These are phyloP conservation scores for Galerina sulciceps DNA, from an alignment of 768 basidiomycete genomes.

Conservation along the genomic window DNA sequence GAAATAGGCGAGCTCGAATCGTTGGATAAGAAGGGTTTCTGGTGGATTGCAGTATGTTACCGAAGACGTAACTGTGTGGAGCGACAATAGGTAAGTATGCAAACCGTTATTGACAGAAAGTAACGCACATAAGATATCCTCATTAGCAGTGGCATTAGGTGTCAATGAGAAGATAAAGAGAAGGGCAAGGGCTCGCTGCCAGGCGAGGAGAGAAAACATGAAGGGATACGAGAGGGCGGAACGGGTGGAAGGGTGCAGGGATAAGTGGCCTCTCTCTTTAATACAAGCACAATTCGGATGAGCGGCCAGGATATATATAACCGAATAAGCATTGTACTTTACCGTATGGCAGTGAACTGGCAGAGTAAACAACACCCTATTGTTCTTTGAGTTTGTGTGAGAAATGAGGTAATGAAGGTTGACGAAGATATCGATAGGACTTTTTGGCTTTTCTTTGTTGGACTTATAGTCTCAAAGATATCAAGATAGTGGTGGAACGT, in stretches of 20 bases:
- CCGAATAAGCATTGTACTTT: constrained; percentile 23
- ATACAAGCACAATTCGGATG: constrained; percentile 1
- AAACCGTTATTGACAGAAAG: constrained; percentile 18
- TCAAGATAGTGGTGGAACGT: constrained; percentile 17
- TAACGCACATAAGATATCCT: constrained; percentile 65
- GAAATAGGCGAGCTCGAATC: constrained; percentile 76
- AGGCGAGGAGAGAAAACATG: constrained; percentile 75
- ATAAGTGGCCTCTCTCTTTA: constrained; percentile 15
- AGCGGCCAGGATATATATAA: constrained; percentile 1
- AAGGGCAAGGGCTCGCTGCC: constrained; percentile 66
- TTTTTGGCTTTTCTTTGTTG: constrained; percentile 4
- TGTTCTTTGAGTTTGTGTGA: constrained; percentile 20
- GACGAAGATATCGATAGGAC: not conserved
- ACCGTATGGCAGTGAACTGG: constrained; percentile 14
- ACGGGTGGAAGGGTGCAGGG: constrained; percentile 13
- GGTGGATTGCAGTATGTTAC: constrained; percentile 88
- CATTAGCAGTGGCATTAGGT: constrained; percentile 47
- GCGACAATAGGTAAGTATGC: not conserved
- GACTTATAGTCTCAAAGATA: constrained; percentile 4
- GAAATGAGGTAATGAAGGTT: constrained; percentile 15
- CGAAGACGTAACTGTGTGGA: constrained; percentile 73
- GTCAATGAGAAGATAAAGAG: constrained; percentile 37
- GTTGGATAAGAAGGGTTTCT: constrained; percentile 76
- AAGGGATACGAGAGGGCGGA: constrained; percentile 18
- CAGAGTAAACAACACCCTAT: constrained; percentile 19